Conservation (phyloP, 2,329 filamentous ascomycete genomes). For the Colletotrichum sp. region DNA sequence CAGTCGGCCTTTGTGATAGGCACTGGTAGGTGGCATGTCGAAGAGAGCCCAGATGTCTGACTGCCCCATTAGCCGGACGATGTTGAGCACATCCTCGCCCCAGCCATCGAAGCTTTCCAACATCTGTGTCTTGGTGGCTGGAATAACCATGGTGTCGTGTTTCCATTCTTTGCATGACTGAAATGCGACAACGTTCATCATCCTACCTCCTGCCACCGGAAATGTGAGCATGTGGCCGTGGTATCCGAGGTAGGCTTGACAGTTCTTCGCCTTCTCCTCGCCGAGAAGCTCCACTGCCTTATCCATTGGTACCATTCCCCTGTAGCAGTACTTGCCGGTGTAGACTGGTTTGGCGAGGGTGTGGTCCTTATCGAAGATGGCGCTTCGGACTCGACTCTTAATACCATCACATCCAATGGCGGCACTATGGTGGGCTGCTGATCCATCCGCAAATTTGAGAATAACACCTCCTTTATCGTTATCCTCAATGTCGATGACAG, state of each 20-base stretch:
- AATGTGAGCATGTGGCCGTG: conserved; percentile 64
- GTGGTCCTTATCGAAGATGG: conserved; percentile 32
- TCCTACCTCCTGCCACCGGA: conserved; percentile 57
- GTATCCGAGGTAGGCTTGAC: conserved; percentile 41
- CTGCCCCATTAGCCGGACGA: not conserved
- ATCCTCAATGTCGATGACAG: not conserved
- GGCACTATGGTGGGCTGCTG: conserved; percentile 43
- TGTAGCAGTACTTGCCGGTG: conserved; percentile 63
- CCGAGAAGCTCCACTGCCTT: conserved; percentile 56
- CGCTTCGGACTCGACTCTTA: conserved; percentile 39
- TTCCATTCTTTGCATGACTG: not conserved
- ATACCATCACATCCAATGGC: conserved; percentile 47
- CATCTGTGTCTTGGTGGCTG: not conserved
- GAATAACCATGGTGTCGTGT: not conserved
- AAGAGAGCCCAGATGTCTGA: not conserved
- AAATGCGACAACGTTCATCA: conserved; percentile 60
- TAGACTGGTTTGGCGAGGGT: conserved; percentile 23
- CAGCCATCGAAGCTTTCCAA: not conserved
- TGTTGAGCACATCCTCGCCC: not conserved
- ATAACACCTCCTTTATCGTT: not conserved
- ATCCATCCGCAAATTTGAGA: conserved; percentile 24
- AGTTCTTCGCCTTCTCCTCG: conserved; percentile 32
- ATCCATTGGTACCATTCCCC: conserved; percentile 51
- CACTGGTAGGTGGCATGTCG: not conserved
- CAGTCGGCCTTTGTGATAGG: not conserved